Evolutionary conservation across 192 early-diverging fungal genomes (phyloP).

Genomic region (Backusella tarrabulga): DNA sequence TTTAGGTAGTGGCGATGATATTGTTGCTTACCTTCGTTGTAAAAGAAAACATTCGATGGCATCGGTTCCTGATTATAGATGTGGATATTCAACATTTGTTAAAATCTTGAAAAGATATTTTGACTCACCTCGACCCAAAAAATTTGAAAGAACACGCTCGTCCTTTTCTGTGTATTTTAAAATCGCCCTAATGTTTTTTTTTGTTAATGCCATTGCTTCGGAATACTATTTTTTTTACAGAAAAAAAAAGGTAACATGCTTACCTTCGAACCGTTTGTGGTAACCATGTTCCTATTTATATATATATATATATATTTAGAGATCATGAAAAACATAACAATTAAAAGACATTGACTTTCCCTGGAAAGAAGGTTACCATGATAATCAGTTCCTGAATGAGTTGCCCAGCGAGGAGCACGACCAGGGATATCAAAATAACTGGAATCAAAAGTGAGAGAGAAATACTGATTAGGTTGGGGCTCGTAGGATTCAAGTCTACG

Average conservation of each 20-base stretch:
- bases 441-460: constrained; percentile 73
- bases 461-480: constrained; percentile 67
- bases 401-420: constrained; percentile 86
- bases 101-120: not conserved
- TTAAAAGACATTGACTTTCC: not conserved
- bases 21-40: constrained; percentile 54
- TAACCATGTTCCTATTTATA: constrained; percentile 68
- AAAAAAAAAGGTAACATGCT: not conserved
- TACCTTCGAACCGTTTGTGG: constrained; percentile 83
- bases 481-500: constrained; percentile 58
- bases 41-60: constrained; percentile 87
- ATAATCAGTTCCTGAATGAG: constrained; percentile 92
- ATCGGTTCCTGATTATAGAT: constrained; percentile 62
- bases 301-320: not conserved
- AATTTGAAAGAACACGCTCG: constrained; percentile 85
- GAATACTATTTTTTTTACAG: not conserved
- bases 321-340: not conserved
- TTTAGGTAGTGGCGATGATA: not conserved
- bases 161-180: constrained; percentile 73
- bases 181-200: constrained; percentile 51
- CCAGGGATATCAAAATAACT: constrained; percentile 92
- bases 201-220: not conserved
- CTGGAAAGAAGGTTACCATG: constrained; percentile 52
- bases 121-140: constrained; percentile 74
- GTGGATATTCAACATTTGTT: not conserved